Conservation (phyloP, 108 stramenopile species). For the Hondaea fermentalgiana region DNA sequence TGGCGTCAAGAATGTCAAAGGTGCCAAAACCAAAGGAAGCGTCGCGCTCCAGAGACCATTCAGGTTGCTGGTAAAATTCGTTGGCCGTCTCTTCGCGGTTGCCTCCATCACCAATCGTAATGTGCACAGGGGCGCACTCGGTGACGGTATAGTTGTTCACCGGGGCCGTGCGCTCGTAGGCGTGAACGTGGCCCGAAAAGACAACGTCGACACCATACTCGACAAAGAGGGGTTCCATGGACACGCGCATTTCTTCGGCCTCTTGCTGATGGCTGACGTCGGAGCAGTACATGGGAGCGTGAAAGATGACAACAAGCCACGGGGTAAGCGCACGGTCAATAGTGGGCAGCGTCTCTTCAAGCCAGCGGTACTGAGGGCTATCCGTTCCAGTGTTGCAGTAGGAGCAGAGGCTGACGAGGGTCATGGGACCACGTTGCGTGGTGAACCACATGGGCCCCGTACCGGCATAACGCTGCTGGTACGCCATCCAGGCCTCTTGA, state of each 20-base stretch:
- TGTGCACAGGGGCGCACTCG: conserved; percentile 43
- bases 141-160: conserved; percentile 18
- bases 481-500: conserved; percentile 31
- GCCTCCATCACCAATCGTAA: conserved; percentile 86
- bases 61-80: not conserved
- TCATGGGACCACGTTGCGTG: not conserved
- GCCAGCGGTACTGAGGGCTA: conserved; percentile 58
- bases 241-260: conserved; percentile 26
- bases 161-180: conserved; percentile 46
- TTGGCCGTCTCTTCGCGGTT: conserved; percentile 44
- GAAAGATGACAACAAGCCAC: conserved; percentile 39
- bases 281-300: conserved; percentile 47
- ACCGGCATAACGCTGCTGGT: conserved; percentile 29
- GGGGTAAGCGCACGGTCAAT: conserved; percentile 45
- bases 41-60: conserved; percentile 69
- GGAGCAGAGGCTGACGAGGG: conserved; percentile 1
- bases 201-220: conserved; percentile 27
- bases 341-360: conserved; percentile 48
- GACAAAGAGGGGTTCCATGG: conserved; percentile 37
- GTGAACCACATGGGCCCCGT: not conserved
- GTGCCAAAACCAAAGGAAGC: conserved; percentile 74
- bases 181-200: conserved; percentile 51
- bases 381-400: conserved; percentile 23
- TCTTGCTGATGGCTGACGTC: conserved; percentile 40
- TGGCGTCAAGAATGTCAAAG: conserved; percentile 56